Base-by-base conservation (phyloP, 1,139 yeast genomes). In the Lodderomyces metapsilosis region DNA sequence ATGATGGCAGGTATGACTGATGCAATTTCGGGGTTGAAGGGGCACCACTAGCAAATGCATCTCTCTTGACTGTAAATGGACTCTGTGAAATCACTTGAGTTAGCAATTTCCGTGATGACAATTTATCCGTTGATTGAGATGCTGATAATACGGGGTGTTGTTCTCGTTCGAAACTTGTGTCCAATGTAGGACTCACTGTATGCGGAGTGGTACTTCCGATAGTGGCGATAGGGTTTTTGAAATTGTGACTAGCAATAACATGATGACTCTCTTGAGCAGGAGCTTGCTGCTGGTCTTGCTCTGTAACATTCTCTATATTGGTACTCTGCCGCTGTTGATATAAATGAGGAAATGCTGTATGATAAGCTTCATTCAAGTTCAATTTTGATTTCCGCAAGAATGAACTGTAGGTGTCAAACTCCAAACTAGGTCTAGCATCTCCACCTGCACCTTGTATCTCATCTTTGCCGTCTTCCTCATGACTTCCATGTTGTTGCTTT, bases 221-320 rank as follows among this genome's bases (percentile, higher is more conserved):
- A 23, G 57, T 58, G 17, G 59, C 62, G 9, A 64, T 62, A 0
- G 77, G 77, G 47, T 71, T 71, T 46, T 71, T 75, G 49, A 68
- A 71, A 40, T 61, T 52, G 45, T 41, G 39, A 25, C 32, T 34
- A 25, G 33, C 9, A n/a, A n/a, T n/a, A n/a, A n/a, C n/a, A n/a
- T n/a, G n/a, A 13, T 33, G 36, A 18, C 16, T 12, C 13, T 25
- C 30, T 12, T 25, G 30, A 12, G 30, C 9, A n/a, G 17, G 25
- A 18, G 9, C 22, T 21, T 33, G 36, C 16, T 18, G 24, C 5
- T 32, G 16, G 3, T 28, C 17, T 28, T 4, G 22, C 5, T 16
- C n/a, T 12, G 37, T 4, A 16, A 9, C 37, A 15, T 35, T 15
- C n/a, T 24, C n/a, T 25, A n/a, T 5, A 25, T 25, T 25, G n/a